Conservation (phyloP, 345 rosid genomes). For the Arabidopsis suecica region DNA sequence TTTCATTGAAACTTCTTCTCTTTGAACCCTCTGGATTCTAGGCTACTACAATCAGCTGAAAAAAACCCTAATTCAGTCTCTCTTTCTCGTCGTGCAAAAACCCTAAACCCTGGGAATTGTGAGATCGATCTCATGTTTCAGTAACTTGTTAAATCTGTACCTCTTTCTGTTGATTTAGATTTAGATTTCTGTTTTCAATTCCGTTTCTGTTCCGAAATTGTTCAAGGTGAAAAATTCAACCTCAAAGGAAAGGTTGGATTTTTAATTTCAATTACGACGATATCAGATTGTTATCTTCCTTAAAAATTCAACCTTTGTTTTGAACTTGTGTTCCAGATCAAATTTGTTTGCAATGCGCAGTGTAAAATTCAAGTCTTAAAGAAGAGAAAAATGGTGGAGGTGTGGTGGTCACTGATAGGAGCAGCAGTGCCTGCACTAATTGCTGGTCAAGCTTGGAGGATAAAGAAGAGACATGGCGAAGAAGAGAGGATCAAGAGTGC, state of each 20-base stretch:
- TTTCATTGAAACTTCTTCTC: constrained; percentile 28
- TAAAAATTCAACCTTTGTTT: neutral
- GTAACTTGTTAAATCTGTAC: constrained; percentile 18
- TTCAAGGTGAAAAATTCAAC: neutral
- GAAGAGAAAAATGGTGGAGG: constrained; percentile 65
- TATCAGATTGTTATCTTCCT: neutral
- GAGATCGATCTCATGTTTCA: constrained; percentile 24
- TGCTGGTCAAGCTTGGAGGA: constrained; percentile 70
- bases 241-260: constrained; percentile 8
- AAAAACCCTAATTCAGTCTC: constrained; percentile 11
- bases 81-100: constrained; percentile 27
- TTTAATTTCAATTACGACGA: neutral
- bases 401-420: constrained; percentile 78
- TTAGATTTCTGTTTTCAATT: constrained; percentile 6
- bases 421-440: constrained; percentile 78
- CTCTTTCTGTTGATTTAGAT: neutral
- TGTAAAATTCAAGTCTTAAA: constrained; percentile 28
- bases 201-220: neutral
- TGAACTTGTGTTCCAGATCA: neutral
- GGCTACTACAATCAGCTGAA: constrained; percentile 4
- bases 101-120: constrained; percentile 40
- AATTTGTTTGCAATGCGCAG: constrained; percentile 22
- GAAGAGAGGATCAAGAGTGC: constrained; percentile 78
- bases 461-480: constrained; percentile 65
- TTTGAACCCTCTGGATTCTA: neutral